Evolutionary conservation across 2,329 filamentous ascomycete genomes (phyloP), one percentile per base, ranked within the genome.

Genomic region (Chaetomiaceae sp.): DNA sequence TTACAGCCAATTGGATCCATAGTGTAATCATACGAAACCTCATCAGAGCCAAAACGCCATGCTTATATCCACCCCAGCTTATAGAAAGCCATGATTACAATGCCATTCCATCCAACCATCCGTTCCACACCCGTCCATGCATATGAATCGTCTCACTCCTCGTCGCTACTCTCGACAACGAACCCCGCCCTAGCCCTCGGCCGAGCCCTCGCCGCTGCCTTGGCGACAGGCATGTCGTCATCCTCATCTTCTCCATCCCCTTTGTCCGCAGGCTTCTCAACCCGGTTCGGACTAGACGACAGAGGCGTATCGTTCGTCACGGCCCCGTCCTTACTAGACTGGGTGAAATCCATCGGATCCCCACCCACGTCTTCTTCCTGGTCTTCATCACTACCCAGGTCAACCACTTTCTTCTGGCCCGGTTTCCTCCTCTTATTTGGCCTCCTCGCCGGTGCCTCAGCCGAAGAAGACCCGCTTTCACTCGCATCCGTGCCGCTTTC

Each of bases 141-240:
- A 40, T 18, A 25, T 21, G 9, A 32, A 29, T 29, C 3, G 2
- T 3, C 43, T 51, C 25, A 71, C 50, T 80, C 76, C 58, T 81
- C 78, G 43, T 84, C 81, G 63, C 81, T 81, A 55, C 80, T 82
- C 61, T 84, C 80, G 32, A 81, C 62, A 41, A 84, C 66, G 56
- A 84, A 84, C 0, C 80, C 80, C 16, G 75, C 74, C 48, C 73
- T 73, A 3, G 74, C 69, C 55, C 77, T 71, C 1, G 71, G 69
- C 52, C 77, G 71, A 59, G 65, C 51, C 48, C 49, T 55, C 1
- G 37, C 45, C 4, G 44, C 46, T 4, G 53, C 36, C 20, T 53
- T 53, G 6, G 49, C 52, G 5, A 55, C 57, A 2, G 56, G 54
- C 45, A 56, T 18, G n/a, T 55, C 56, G 41, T 67, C 71, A 25